Conservation (phyloP, 805 yeast species). For the Yamadazyma phyllophila region DNA sequence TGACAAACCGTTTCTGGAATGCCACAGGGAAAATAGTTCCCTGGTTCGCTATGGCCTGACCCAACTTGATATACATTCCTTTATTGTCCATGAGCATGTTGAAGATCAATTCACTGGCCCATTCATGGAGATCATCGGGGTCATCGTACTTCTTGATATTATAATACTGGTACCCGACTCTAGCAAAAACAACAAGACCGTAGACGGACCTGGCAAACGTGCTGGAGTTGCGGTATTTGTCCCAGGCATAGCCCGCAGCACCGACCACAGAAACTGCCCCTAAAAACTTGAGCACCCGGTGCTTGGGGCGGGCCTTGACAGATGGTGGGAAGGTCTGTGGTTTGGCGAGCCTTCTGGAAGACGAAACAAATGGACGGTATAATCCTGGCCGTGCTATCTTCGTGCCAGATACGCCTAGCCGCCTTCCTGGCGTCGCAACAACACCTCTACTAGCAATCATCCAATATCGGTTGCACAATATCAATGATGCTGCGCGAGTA, state of each 20-base stretch:
- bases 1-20: constrained; percentile 55
- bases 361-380: too few species aligned
- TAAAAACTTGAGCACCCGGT: too few species aligned
- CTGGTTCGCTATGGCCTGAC: constrained; percentile 79
- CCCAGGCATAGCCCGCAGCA: constrained; percentile 7
- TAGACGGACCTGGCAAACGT: constrained; percentile 50
- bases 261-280: background rate
- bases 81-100: constrained; percentile 31
- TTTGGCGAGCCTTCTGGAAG: too few species aligned
- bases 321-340: too few species aligned
- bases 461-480: too few species aligned
- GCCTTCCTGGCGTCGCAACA: too few species aligned
- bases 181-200: constrained; percentile 45
- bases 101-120: constrained; percentile 45
- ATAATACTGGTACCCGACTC: constrained; percentile 60
- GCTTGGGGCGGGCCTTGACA: too few species aligned
- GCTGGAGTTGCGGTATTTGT: constrained; percentile 35
- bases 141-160: constrained; percentile 36
- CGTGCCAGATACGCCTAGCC: too few species aligned
- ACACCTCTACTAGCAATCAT: too few species aligned
- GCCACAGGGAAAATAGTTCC: constrained; percentile 64
- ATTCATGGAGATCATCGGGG: constrained; percentile 56
- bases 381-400: too few species aligned
- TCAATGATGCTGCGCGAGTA: too few species aligned
- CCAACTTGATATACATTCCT: constrained; percentile 67